Evolutionary conservation across 768 basidiomycete species (phyloP), one percentile per base, ranked within the genome.

Genomic region (Agaricus blazei): DNA sequence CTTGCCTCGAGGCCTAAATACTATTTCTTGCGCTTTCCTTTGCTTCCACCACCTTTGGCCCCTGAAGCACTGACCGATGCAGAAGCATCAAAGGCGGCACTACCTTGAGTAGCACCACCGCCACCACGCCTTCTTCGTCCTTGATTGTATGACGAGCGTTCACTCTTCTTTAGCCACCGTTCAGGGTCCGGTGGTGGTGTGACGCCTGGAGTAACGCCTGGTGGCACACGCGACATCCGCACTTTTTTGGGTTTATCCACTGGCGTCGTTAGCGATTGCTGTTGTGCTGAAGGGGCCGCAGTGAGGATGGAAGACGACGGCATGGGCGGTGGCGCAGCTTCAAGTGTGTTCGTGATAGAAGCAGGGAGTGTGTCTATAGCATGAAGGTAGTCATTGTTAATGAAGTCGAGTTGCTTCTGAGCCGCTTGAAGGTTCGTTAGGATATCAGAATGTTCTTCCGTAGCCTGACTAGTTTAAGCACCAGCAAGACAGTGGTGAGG

Each of bases 371-470:
- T 66, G 64, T 84, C 83, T n/a, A 91, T 74, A 26, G 81, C 76
- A 58, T 72, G 83, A 37, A 83, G 73, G 72, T 81, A 93, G 45
- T 80, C 83, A 26, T 81, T 78, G 63, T 81, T 81, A 68, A 91
- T 81, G 73, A 96, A 97, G 65, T 93, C 88, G 54, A 92, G 80
- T 65, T 93, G 91, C 56, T 79, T 78, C 65, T 90, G 84, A 2
- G 92, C 79, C 4, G 93, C 92, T 54, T 82, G 76, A 55, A 95
- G 82, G 69, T 97, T 96, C 58, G 84, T 92, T 38, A 87, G 75
- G 65, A 95, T 84, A 66, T 95, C 93, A 4, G 88, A 81, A 64
- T 93, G 83, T 72, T 96, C 93, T 63, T 95, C 89, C 27, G 90
- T 87, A 63, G 85, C 74, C 93, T 93, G 65, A 43, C 15, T 27